Evolutionary conservation across 805 yeast species (phyloP), one percentile per base, ranked within the genome.

Genomic region (Cyberlindnera xishuangbannaensis): DNA sequence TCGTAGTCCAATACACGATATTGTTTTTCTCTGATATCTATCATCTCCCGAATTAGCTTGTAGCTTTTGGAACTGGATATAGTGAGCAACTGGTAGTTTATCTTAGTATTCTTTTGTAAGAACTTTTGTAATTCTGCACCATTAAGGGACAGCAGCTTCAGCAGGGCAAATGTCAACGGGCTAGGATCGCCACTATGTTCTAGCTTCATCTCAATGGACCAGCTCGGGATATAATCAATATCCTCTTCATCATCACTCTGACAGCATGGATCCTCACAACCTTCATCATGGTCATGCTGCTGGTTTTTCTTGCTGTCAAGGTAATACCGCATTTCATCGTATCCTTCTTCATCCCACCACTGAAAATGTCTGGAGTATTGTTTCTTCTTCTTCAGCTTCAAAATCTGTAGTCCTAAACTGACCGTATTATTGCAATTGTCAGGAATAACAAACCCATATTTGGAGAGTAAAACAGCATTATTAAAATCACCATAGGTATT

Each of bases 401-500:
- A 46, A 34, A 71, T 53, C 43, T 76, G 79, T 2, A 64, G 60
- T 2, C 79, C 76, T n/a, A 84, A 51, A 33, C 75, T 65, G 10
- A 82, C 70, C 2, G 67, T 51, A 44, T 82, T 86, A 47, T 72
- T 67, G 1, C 63, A 60, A 43, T 77, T 74, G n/a, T 61, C 59
- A 31, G 64, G 59, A 23, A 71, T 62, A 8, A 78, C 71, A 53
- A 88, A 87, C 2, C 96, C 96, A 53, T 87, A 88, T 36, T 83
- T 69, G 11, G 87, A 74, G 11, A 87, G 55, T 25, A 88, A 59
- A 23, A 73, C 68, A 0, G 82, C 65, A 45, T 83, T 85, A 12
- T 78, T 59, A 25, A 80, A 63, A 18, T 77, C 80, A 0, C 96
- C 97, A 48, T 87, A 88, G 0, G 92, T 77, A 58, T 85, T 87